Evolutionary conservation across 1,139 yeast genomes (phyloP).

Genomic region (Saccharomyces hybrid): DNA sequence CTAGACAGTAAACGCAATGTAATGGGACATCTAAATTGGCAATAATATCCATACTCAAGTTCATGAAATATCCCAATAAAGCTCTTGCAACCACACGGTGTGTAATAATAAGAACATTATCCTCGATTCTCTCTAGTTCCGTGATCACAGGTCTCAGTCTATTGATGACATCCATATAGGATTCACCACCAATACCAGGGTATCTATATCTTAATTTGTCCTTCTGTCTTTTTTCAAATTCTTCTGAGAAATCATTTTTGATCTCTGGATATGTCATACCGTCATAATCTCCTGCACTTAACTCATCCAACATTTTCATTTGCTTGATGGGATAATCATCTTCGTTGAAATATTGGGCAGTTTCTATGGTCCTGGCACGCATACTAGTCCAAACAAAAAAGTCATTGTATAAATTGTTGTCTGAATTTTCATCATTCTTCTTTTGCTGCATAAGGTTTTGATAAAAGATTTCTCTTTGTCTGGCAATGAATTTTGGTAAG

Average conservation of each 20-base stretch:
- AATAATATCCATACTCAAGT: conserved; percentile 71
- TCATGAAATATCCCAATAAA: conserved; percentile 79
- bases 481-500: conserved; percentile 63
- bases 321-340: conserved; percentile 73
- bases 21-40: conserved; percentile 90
- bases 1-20: conserved; percentile 82
- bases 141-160: conserved; percentile 84
- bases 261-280: conserved; percentile 88
- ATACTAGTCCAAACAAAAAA: conserved; percentile 93
- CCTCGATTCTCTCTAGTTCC: conserved; percentile 87
- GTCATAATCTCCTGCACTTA: conserved; percentile 88
- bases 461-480: conserved; percentile 65
- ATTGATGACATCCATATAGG: conserved; percentile 86
- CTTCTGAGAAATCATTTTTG: conserved; percentile 61
- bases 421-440: conserved; percentile 24
- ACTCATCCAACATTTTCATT: conserved; percentile 88
- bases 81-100: conserved; percentile 91
- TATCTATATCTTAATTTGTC: conserved; percentile 80
- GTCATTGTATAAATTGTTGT: conserved; percentile 36
- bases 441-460: conserved; percentile 27
- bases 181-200: conserved; percentile 96
- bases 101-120: conserved; percentile 72
- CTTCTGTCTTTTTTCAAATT: conserved; percentile 64
- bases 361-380: conserved; percentile 70
- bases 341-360: conserved; percentile 68